phyloP scores from a whole-genome alignment of 495 filamentous ascomycete genomes.

The Trichocladium antarcticum region DNA sequence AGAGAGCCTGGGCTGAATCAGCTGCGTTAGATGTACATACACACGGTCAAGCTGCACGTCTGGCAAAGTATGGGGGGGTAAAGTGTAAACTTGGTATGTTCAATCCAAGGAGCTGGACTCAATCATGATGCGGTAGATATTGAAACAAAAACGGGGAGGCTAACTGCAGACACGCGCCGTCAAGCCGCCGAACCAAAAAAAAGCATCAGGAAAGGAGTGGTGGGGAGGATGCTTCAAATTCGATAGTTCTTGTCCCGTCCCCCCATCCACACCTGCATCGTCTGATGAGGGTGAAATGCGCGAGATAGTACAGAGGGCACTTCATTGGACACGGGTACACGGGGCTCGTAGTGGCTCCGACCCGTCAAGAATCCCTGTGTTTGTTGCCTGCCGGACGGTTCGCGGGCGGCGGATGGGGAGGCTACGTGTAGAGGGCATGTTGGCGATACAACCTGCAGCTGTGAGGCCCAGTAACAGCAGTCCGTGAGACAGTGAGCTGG shows the following conservation, averaged over 20 bases:
- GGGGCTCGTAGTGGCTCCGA: conserved; percentile 16
- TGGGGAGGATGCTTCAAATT: conserved; percentile 13
- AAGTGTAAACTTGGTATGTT: too few relatives aligned
- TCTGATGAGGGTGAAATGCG: conserved; percentile 21
- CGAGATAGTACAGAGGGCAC: conserved; percentile 11
- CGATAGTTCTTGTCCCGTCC: conserved; percentile 19
- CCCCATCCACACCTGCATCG: conserved; percentile 22
- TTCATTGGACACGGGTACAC: conserved; percentile 24
- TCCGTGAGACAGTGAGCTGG: conserved; percentile 7
- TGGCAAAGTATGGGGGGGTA: too few relatives aligned
- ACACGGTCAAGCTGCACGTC: too few relatives aligned
- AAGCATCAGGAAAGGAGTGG: background rate
- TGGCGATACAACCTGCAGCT: conserved; percentile 3
- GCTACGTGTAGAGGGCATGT: conserved; percentile 3
- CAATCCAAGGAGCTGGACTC: too few relatives aligned
- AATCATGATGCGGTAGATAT: too few relatives aligned
- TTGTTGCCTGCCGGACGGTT: conserved; percentile 14
- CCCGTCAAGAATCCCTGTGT: conserved; percentile 9
- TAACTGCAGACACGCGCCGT: too few relatives aligned
- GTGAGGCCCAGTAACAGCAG: conserved; percentile 11
- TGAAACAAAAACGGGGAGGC: too few relatives aligned
- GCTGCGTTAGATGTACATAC: too few relatives aligned
- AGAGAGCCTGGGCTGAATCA: too few relatives aligned
- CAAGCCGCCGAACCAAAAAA: background rate
- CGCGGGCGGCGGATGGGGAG: background rate